These are phyloP conservation scores for Aspergillus terreus DNA, from an alignment of 2,329 filamentous ascomycete genomes.

Conservation along the genomic window DNA sequence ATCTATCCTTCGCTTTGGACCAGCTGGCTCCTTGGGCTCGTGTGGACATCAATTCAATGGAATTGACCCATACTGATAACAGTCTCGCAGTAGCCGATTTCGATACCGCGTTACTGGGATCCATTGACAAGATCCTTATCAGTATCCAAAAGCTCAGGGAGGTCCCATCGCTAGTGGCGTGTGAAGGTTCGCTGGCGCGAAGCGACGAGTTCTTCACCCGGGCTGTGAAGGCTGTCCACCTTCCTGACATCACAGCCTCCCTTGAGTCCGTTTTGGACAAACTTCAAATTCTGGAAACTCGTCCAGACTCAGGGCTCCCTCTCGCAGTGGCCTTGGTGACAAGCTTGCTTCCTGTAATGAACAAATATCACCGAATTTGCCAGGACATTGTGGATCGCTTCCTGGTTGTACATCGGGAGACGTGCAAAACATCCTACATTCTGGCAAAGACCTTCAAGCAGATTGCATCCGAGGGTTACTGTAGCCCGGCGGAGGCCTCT, in stretches of 20 bases:
- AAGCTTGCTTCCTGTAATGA: constrained; percentile 65
- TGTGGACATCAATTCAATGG: constrained; percentile 20
- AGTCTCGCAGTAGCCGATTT: constrained; percentile 44
- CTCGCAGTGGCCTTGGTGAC: constrained; percentile 57
- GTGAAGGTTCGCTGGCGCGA: constrained; percentile 60
- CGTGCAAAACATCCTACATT: constrained; percentile 69
- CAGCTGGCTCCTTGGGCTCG: constrained; percentile 66
- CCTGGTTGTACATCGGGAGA: constrained; percentile 63
- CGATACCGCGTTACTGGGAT: constrained; percentile 56
- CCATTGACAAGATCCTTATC: constrained; percentile 74
- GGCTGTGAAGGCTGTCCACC: constrained; percentile 58
- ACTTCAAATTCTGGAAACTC: constrained; percentile 45
- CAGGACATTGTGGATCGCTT: constrained; percentile 57
- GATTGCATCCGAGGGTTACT: constrained; percentile 83
- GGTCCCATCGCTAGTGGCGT: constrained; percentile 58
- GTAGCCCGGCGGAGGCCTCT: constrained; percentile 78
- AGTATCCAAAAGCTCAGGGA: constrained; percentile 66
- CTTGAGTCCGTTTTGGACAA: constrained; percentile 44
- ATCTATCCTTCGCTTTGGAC: constrained; percentile 61
- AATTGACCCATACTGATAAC: constrained; percentile 11
- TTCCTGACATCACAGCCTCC: constrained; percentile 50
- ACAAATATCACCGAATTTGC: constrained; percentile 66
- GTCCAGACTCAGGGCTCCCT: constrained; percentile 39
- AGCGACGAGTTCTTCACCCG: constrained; percentile 52
- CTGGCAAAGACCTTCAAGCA: constrained; percentile 75